phyloP scores from a whole-genome alignment of 2,329 filamentous ascomycete genomes.

The Hymenoscyphus fructigenus region DNA sequence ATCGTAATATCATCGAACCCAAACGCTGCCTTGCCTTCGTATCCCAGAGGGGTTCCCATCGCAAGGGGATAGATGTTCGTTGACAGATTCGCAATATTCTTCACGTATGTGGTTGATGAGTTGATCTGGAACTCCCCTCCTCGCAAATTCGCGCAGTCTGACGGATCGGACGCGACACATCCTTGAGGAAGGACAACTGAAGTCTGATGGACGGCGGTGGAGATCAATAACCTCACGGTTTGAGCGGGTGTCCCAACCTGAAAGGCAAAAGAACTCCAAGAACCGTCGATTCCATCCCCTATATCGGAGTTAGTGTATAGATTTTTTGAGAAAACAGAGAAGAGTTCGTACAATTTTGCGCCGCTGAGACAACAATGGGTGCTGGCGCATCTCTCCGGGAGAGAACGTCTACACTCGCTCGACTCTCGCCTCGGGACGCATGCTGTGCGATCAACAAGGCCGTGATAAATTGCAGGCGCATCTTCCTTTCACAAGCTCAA shows the following conservation, averaged over 20 bases:
- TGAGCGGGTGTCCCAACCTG: slow-evolving; percentile 54
- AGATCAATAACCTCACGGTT: slow-evolving; percentile 55
- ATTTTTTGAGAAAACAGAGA: neutral
- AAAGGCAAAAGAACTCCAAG: slow-evolving; percentile 69
- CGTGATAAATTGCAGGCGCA: neutral
- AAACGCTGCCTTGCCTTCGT: slow-evolving; percentile 14
- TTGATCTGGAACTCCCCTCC: slow-evolving; percentile 57
- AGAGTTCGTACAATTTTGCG: slow-evolving; percentile 14
- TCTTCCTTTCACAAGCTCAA: neutral
- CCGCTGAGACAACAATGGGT: slow-evolving; percentile 13
- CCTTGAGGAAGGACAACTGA: slow-evolving; percentile 62
- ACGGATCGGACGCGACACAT: slow-evolving; percentile 45
- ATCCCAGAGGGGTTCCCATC: slow-evolving; percentile 13
- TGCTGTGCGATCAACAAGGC: slow-evolving; percentile 8
- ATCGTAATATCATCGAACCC: slow-evolving; percentile 20
- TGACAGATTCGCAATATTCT: slow-evolving; percentile 34
- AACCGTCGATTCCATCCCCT: slow-evolving; percentile 64
- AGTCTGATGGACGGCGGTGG: slow-evolving; percentile 66
- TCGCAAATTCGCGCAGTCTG: slow-evolving; percentile 52
- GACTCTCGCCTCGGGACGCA: neutral
- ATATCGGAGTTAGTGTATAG: neutral
- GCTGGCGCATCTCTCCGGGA: slow-evolving; percentile 9
- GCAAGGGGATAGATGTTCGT: slow-evolving; percentile 35
- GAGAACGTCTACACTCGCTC: neutral
- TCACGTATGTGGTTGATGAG: slow-evolving; percentile 50